Evolutionary conservation across 2,329 filamentous ascomycete genomes (phyloP), one percentile per base, ranked within the genome.

Genomic region (Chaetomiaceae sp.): DNA sequence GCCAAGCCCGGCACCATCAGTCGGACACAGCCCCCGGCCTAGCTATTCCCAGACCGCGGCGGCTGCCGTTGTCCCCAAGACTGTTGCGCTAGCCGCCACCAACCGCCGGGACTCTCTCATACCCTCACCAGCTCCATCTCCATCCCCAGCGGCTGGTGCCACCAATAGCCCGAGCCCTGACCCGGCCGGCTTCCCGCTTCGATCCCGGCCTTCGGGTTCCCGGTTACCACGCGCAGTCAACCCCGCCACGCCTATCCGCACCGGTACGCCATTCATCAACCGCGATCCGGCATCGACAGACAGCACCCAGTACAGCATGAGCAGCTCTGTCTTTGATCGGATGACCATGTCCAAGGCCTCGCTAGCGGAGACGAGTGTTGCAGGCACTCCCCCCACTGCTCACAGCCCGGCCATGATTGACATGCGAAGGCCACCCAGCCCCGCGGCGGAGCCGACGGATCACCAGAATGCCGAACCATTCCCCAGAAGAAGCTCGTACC

Each of bases 321-420:
- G 67, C 0, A 74, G 71, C 8, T 75, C 73, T 2, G 60, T 71
- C 5, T 72, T 75, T 25, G 73, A 71, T 27, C 66, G 65, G 1
- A 60, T 65, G 20, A 72, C 71, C 45, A 45, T 38, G 23, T 70
- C 50, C 62, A 71, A 33, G 67, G 44, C 55, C 11, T 58, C 58
- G 2, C 53, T 56, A 3, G 61, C 67, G 2, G 64, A 58, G 7
- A 62, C 68, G 0, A 73, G 69, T 9, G 65, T 68, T 0, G 48
- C 61, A 1, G 61, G 66, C 1, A 61, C 60, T 0, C 61, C 61
- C 4, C 53, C 49, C 8, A 32, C 55, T 7, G 55, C 60, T 11
- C 29, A 18, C 29, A 71, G 67, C 42, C 68, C 69, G 1, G 61
- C 59, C 13, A 10, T 16, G n/a, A 27, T 20, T 5, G 32, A 47